A percentile compares a stretch with the other conserved stretches of the same genome.
phyloP scores from a whole-genome alignment of 2,329 filamentous ascomycete species.

The Trichoderma endophyticum region DNA sequence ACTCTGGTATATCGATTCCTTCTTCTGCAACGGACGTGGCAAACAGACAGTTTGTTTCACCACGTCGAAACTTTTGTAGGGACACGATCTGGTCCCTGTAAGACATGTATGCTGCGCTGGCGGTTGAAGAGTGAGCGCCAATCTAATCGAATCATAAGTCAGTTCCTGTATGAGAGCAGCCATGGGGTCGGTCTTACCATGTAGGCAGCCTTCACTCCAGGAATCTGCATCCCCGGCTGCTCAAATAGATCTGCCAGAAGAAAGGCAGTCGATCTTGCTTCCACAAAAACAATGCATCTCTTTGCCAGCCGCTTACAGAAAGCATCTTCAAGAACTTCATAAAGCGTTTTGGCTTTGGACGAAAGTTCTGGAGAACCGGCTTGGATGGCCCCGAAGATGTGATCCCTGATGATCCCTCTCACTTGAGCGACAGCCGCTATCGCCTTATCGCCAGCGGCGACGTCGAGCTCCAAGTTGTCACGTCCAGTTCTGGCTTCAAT shows the following conservation, averaged over 20 bases:
- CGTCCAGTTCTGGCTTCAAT: constrained; percentile 55
- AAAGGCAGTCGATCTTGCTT: constrained; percentile 72
- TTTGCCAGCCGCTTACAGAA: constrained; percentile 56
- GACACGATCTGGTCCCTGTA: constrained; percentile 71
- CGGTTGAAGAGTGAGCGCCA: constrained; percentile 29
- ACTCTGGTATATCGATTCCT: constrained; percentile 65
- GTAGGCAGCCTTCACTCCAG: constrained; percentile 57
- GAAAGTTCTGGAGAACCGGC: constrained; percentile 49
- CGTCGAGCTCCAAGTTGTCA: constrained; percentile 25
- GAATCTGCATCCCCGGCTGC: constrained; percentile 51
- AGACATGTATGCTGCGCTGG: constrained; percentile 60
- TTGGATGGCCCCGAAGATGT: constrained; percentile 42
- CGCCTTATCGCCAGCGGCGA: constrained; percentile 41
- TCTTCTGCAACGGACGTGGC: constrained; percentile 67
- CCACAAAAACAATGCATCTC: constrained; percentile 84
- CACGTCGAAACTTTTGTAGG: constrained; percentile 61
- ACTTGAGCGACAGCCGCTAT: constrained; percentile 58
- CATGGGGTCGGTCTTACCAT: constrained; percentile 48
- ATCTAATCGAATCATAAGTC: constrained; percentile 25
- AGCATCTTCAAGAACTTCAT: constrained; percentile 56
- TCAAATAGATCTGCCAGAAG: constrained; percentile 67
- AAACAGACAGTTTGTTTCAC: constrained; percentile 61
- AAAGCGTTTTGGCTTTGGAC: constrained; percentile 66
- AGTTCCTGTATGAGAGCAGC: not conserved
- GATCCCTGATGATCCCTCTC: constrained; percentile 50